Percentiles rank a stretch among this genome's conserved stretches.
phyloP scores from a whole-genome alignment of 371 early-diverging fungal species.

The Parasitella parasitica region DNA sequence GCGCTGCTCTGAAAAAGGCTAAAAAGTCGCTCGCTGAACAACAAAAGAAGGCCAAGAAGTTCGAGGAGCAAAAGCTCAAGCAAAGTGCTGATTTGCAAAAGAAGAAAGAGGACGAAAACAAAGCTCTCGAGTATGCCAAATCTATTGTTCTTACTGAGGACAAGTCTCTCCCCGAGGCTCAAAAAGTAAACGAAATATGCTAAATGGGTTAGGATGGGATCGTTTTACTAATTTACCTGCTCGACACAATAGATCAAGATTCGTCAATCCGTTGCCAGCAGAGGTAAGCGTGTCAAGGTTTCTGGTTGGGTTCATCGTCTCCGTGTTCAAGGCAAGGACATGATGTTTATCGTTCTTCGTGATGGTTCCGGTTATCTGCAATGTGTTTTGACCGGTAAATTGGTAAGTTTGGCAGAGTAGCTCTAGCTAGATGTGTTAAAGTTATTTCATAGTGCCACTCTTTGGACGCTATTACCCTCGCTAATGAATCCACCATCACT shows the following conservation, averaged over 20 bases:
- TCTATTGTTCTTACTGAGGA: constrained; percentile 78
- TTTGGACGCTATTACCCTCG: constrained; percentile 91
- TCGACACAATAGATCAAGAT: constrained; percentile 73
- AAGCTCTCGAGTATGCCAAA: constrained; percentile 85
- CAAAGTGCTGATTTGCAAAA: constrained; percentile 68
- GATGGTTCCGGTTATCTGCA: constrained; percentile 96
- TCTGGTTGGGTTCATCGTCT: constrained; percentile 97
- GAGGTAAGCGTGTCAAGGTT: constrained; percentile 84
- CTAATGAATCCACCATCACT: constrained; percentile 89
- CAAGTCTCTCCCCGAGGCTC: constrained; percentile 72
- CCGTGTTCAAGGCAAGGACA: constrained; percentile 95
- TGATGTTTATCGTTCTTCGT: constrained; percentile 92
- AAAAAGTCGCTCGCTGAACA: constrained; percentile 75
- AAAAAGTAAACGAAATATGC: no score
- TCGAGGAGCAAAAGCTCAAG: constrained; percentile 66
- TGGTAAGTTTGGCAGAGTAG: constrained; percentile 52
- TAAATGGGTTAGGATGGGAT: no score
- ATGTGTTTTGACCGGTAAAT: constrained; percentile 85
- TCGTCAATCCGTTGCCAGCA: constrained; percentile 61
- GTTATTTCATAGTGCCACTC: constrained; percentile 77
- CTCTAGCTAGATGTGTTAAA: background rate
- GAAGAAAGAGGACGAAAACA: constrained; percentile 72
- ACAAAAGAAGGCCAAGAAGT: constrained; percentile 72
- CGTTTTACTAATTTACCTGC: no score
- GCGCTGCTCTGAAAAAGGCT: constrained; percentile 92